phyloP scores from a whole-genome alignment of 2,329 filamentous ascomycete species.

The Microthyrium microscopicum region DNA sequence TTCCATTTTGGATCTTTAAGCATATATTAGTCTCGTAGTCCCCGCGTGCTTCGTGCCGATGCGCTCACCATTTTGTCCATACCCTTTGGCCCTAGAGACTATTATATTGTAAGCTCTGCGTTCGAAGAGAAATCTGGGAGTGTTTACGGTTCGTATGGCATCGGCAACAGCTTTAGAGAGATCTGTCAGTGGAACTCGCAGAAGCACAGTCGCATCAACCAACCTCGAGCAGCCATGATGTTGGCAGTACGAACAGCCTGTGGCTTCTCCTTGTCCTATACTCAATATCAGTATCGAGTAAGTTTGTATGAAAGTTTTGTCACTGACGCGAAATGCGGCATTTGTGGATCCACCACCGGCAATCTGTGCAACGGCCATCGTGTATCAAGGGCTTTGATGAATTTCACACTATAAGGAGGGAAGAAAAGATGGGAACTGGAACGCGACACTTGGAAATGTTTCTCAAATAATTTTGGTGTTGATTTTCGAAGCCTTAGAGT shows the following conservation, averaged over 20 bases:
- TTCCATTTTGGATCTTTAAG: slow-evolving; percentile 67
- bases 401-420: slow-evolving; percentile 25
- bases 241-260: slow-evolving; percentile 91
- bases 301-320: too few species aligned
- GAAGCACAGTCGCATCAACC: slow-evolving; percentile 16
- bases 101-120: slow-evolving; percentile 6
- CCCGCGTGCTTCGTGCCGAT: background rate
- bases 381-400: slow-evolving; percentile 7
- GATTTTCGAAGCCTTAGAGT: too few species aligned
- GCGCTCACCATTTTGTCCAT: slow-evolving; percentile 83
- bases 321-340: slow-evolving; percentile 48
- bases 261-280: slow-evolving; percentile 85
- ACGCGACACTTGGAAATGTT: too few species aligned
- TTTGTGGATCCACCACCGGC: slow-evolving; percentile 36
- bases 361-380: slow-evolving; percentile 18
- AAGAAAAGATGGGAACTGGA: too few species aligned
- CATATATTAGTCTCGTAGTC: background rate
- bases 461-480: too few species aligned
- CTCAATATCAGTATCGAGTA: slow-evolving; percentile 21
- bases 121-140: background rate
- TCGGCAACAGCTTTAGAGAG: slow-evolving; percentile 64
- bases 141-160: slow-evolving; percentile 66
- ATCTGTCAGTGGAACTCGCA: slow-evolving; percentile 13
- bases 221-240: slow-evolving; percentile 92
- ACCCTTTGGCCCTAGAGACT: slow-evolving; percentile 82